Base-by-base conservation (phyloP, 805 yeast genomes). In the Myxozyma sirexii region DNA sequence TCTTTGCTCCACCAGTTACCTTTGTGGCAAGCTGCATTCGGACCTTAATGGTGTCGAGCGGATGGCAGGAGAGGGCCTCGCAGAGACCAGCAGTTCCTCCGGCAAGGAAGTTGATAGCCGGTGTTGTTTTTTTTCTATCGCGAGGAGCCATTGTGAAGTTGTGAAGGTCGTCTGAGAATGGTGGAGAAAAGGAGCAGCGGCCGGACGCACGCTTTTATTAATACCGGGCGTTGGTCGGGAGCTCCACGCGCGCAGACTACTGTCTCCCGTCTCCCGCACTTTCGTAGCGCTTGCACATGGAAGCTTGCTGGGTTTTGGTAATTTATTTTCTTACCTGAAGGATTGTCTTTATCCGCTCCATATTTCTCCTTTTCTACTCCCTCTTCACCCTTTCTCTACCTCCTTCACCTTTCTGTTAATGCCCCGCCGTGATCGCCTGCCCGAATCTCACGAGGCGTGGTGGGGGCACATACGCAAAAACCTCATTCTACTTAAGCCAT, bases 31-130 rank as follows among this genome's bases (percentile, higher is more conserved):
- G 81, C 75, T 93, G 98, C 98, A 93, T 93, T 72, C 98, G 84
- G 63, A 93, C 99, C 76, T 93, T 93, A 73, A 93, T 89, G 42
- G 99, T 93, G 74, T 93, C 99, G 69, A 93, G 82, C n/a, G 98
- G 98, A 75, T 93, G 99, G 74, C 99, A 93, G 74, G 93, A 85
- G 64, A 94, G 80, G n/a, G 98, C 99, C 79, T 93, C 99, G 72
- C 92, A 90, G 62, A 93, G 79, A 60, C 99, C 99, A 13, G 99
- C 99, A 6, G 93, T 85, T 70, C 99, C 99, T 69, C 99, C 99
- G 35, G 97, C 94, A n/a, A 66, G 60, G 37, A 67, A 62, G 56
- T 67, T 67, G 21, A 67, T 55, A 15, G 68, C 69, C 15, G 69
- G 50, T 26, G 67, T 38, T 0, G 65, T 62, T 57, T 67, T 67